phyloP scores from a whole-genome alignment of 306 rosid genomes.

The Acacia melanoxylon region DNA sequence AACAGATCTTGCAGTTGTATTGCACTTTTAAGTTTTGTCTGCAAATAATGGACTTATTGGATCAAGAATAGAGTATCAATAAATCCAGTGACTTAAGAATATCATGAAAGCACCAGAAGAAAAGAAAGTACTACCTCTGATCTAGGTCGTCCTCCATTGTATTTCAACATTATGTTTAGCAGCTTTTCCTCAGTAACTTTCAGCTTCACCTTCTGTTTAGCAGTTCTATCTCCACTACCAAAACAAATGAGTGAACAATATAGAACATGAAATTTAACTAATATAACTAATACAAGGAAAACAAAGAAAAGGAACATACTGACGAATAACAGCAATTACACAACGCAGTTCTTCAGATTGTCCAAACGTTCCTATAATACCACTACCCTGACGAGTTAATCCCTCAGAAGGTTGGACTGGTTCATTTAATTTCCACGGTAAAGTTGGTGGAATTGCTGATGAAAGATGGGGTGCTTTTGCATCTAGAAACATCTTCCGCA shows the following conservation, averaged over 20 bases:
- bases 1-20: constrained; percentile 94
- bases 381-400: constrained; percentile 97
- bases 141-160: constrained; percentile 95
- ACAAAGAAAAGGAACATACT: constrained; percentile 55
- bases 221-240: constrained; percentile 98
- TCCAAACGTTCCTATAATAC: constrained; percentile 80
- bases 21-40: constrained; percentile 98
- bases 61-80: constrained; percentile 25
- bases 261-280: constrained; percentile 23
- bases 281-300: not conserved
- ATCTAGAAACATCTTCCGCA: constrained; percentile 89
- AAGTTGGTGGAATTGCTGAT: constrained; percentile 82
- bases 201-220: constrained; percentile 97
- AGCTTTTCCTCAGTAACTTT: constrained; percentile 95
- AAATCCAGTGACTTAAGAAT: constrained; percentile 21
- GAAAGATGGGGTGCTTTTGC: constrained; percentile 99
- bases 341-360: constrained; percentile 94
- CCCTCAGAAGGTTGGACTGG: constrained; percentile 66
- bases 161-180: constrained; percentile 82
- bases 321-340: constrained; percentile 90
- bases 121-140: constrained; percentile 57
- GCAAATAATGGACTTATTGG: constrained; percentile 36
- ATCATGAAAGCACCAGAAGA: constrained; percentile 23
- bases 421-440: constrained; percentile 92
- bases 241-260: constrained; percentile 35